Percentiles rank a stretch among this genome's conserved stretches.
Evolutionary conservation across 2,329 filamentous ascomycete species (phyloP).

Genomic region (Stenocarpella maydis): DNA sequence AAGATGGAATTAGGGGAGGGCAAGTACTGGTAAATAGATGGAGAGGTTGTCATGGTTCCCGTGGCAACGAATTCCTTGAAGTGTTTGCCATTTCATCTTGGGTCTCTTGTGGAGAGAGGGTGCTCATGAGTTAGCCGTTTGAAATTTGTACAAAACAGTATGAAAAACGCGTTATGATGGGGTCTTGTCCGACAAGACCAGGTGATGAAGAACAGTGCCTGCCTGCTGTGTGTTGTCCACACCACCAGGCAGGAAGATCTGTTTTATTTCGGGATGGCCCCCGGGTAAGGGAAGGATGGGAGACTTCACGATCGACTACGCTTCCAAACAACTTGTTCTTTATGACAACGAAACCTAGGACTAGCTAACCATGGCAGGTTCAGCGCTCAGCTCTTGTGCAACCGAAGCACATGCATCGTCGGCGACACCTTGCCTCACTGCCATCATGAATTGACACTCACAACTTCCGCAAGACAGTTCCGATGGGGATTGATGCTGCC

Average conservation of each 20-base stretch:
- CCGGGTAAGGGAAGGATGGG: background rate
- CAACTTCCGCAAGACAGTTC: background rate
- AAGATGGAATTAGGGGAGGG: background rate
- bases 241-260: background rate
- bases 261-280: background rate
- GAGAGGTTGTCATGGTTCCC: conserved; percentile 16
- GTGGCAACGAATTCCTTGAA: conserved; percentile 6
- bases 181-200: background rate
- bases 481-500: too few species aligned
- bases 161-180: background rate
- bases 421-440: background rate
- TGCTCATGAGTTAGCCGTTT: background rate
- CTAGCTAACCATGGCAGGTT: background rate
- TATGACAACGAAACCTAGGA: background rate
- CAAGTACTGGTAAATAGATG: conserved; percentile 13
- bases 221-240: background rate
- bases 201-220: background rate
- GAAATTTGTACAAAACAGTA: conserved; percentile 19
- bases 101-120: conserved; percentile 8
- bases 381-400: background rate
- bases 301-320: background rate
- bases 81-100: conserved; percentile 1
- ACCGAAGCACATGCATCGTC: background rate
- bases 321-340: background rate
- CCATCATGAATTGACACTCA: background rate